Conservation (phyloP, 2,329 filamentous ascomycete species). For the Trichoderma asperellum region DNA sequence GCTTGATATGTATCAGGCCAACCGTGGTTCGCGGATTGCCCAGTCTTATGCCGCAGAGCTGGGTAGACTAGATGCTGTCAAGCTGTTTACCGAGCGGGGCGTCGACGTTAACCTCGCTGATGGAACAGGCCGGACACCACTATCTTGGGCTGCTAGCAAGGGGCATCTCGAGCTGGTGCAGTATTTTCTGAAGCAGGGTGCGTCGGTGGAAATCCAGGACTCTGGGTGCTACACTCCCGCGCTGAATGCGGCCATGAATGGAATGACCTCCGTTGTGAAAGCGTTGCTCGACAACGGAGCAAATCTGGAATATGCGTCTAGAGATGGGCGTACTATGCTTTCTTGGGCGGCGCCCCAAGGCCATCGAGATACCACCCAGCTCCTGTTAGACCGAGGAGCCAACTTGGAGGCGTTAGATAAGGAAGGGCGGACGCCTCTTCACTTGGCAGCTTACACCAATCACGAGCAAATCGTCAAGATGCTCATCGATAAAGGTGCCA, state of each 20-base stretch:
- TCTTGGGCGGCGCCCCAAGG: conserved; percentile 10
- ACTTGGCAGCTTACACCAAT: background rate
- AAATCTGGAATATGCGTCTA: background rate
- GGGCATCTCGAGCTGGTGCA: conserved; percentile 2
- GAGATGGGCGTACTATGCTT: conserved; percentile 16
- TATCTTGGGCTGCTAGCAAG: conserved; percentile 11
- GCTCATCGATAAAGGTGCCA: conserved; percentile 17
- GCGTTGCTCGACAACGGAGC: conserved; percentile 2
- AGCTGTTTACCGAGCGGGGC: conserved; percentile 7
- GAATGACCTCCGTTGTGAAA: background rate
- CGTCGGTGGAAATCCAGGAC: background rate
- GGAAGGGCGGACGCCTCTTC: conserved; percentile 13
- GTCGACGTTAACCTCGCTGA: background rate
- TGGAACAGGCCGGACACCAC: conserved; percentile 1
- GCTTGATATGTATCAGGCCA: background rate
- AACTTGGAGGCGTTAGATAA: conserved; percentile 12
- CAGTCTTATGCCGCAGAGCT: conserved; percentile 1
- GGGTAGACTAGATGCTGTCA: background rate
- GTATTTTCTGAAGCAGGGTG: conserved; percentile 7
- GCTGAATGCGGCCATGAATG: conserved; percentile 15
- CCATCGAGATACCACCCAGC: background rate
- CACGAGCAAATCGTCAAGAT: background rate
- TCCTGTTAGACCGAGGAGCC: conserved; percentile 11
- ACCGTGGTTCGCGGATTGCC: background rate
- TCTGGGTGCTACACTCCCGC: background rate